phyloP scores from a whole-genome alignment of 352 stramenopile species.

The Pythium periplocum region DNA sequence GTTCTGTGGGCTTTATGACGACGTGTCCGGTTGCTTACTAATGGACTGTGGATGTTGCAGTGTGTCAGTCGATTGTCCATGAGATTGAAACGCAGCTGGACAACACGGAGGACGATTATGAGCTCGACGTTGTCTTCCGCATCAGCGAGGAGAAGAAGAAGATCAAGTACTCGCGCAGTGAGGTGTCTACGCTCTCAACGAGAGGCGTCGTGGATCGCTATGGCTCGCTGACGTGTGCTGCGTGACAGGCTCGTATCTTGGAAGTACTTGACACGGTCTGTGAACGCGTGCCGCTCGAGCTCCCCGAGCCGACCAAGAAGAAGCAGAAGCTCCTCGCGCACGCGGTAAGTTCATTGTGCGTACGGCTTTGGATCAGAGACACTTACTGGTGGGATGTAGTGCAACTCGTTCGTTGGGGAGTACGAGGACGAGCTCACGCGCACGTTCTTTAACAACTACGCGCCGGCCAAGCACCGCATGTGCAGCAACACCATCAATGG shows the following conservation, averaged over 20 bases:
- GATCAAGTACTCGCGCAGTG: conserved; percentile 77
- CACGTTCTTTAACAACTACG: conserved; percentile 75
- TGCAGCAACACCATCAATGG: conserved; percentile 46
- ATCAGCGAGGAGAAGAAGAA: conserved; percentile 87
- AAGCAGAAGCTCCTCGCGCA: conserved; percentile 52
- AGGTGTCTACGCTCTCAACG: conserved; percentile 22
- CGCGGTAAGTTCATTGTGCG: conserved; percentile 27
- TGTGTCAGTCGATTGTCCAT: conserved; percentile 79
- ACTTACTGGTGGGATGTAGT: conserved; percentile 26
- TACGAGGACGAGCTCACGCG: conserved; percentile 79
- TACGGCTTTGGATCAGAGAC: not conserved
- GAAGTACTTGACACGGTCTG: conserved; percentile 81
- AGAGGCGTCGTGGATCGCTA: not conserved
- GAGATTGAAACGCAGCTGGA: conserved; percentile 81
- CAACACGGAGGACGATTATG: conserved; percentile 74
- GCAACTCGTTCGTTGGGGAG: conserved; percentile 65
- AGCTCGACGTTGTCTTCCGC: conserved; percentile 81
- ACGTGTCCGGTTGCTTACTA: not conserved
- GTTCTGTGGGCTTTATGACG: conserved; percentile 9
- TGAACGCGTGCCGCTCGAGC: conserved; percentile 34
- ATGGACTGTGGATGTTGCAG: conserved; percentile 18
- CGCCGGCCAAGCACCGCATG: conserved; percentile 53
- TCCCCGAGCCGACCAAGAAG: conserved; percentile 36
- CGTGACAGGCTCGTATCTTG: conserved; percentile 57
- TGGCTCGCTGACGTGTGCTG: not conserved